phyloP scores from a whole-genome alignment of 768 basidiomycete genomes.

The Termitomyces sp. region DNA sequence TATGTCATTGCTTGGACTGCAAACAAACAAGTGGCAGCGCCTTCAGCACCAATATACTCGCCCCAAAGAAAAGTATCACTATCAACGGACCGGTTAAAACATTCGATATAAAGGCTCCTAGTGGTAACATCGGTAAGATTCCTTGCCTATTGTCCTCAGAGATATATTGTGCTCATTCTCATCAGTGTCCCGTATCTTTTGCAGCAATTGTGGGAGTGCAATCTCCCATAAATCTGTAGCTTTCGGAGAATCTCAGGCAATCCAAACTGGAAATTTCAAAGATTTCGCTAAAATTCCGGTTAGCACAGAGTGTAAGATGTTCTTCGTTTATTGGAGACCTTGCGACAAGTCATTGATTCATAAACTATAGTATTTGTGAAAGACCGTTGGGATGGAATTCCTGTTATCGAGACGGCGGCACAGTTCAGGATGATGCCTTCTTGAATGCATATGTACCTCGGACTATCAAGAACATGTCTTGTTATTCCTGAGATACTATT shows the following conservation, averaged over 20 bases:
- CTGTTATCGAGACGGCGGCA: constrained; percentile 16
- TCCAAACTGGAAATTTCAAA: constrained; percentile 32
- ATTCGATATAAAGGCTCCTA: constrained; percentile 21
- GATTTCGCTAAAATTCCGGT: constrained; percentile 25
- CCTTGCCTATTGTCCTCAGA: background rate
- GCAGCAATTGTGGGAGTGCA: constrained; percentile 29
- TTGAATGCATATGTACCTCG: background rate
- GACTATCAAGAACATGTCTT: background rate
- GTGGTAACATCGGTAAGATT: constrained; percentile 27
- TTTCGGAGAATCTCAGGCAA: constrained; percentile 28
- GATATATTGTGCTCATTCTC: background rate
- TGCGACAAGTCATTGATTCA: background rate
- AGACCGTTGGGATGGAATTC: constrained; percentile 25
- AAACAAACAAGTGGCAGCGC: constrained; percentile 31
- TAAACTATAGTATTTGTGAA: constrained; percentile 25
- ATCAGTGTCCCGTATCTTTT: constrained; percentile 31
- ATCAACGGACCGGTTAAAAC: constrained; percentile 27
- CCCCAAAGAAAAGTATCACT: constrained; percentile 23
- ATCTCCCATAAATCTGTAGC: constrained; percentile 27
- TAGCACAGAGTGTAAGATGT: constrained; percentile 23
- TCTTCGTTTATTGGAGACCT: background rate
- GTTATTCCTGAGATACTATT: background rate
- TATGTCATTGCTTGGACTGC: constrained; percentile 34
- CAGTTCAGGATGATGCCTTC: constrained; percentile 20
- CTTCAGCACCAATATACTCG: constrained; percentile 32